A percentile compares a stretch with the other conserved stretches of the same genome.
These are phyloP conservation scores for Periconia sp. DNA, from an alignment of 2,329 filamentous ascomycete genomes.

Conservation along the genomic window DNA sequence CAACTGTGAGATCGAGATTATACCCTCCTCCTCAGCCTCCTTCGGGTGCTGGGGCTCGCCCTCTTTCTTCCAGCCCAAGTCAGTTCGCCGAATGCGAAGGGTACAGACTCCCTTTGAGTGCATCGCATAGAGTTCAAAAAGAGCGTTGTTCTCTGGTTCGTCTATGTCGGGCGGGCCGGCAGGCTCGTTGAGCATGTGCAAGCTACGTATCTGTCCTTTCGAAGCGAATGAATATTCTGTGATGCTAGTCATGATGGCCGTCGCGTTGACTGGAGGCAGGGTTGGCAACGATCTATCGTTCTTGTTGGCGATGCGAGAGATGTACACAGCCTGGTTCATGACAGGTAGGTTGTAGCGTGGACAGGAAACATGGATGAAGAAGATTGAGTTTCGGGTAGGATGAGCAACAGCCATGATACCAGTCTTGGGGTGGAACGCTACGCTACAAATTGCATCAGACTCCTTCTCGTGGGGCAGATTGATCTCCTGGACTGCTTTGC, in stretches of 20 bases:
- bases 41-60: conserved; percentile 84
- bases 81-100: conserved; percentile 81
- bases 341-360: conserved; percentile 84
- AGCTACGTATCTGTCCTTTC: conserved; percentile 84
- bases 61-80: conserved; percentile 89
- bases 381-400: conserved; percentile 95
- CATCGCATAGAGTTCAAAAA: conserved; percentile 97
- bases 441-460: conserved; percentile 96
- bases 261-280: conserved; percentile 84
- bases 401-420: conserved; percentile 96
- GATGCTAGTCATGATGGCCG: conserved; percentile 95
- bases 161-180: conserved; percentile 64
- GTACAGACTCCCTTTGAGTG: conserved; percentile 97
- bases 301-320: conserved; percentile 72
- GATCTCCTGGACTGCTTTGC: conserved; percentile 95
- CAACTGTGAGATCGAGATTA: conserved; percentile 77
- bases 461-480: conserved; percentile 96
- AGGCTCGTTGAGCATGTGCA: conserved; percentile 82
- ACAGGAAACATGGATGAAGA: conserved; percentile 93
- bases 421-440: conserved; percentile 89
- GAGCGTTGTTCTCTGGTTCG: conserved; percentile 68
- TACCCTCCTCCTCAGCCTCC: conserved; percentile 75
- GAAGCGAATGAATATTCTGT: conserved; percentile 92
- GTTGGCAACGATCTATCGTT: conserved; percentile 59
- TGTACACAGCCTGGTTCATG: conserved; percentile 87